Base-by-base conservation (phyloP, 2,329 filamentous ascomycete species). In the Fusarium decemcellulare region DNA sequence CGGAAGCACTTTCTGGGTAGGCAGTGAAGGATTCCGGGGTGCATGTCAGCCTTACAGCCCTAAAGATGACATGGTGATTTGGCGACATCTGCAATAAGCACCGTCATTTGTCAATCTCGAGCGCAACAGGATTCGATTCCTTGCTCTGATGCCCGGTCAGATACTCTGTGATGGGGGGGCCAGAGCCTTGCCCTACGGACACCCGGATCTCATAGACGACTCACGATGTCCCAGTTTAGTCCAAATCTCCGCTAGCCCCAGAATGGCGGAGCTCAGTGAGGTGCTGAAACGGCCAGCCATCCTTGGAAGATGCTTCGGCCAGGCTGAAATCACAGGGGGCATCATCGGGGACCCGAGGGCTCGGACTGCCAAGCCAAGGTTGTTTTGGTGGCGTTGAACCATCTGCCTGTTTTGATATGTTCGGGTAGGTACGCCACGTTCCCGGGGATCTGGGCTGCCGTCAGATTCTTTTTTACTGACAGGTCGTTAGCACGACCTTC, bases 1-100 rank as follows among this genome's bases (percentile, higher is more conserved):
- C 18, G 37, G 32, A n/a, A 58, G 51, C 36, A 61, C 60, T 40
- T 59, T 63, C 61, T 65, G 40, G 64, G 68, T 58, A 68, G 61
- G 67, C 61, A 70, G 61, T 32, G 53, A 71, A 37, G 67, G 55
- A 68, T 70, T 70, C 67, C 39, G 67, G 67, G 67, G 59, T 71
- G 59, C 63, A 68, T 65, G 71, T 74, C 72, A 74, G 72, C 72
- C 72, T 73, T 74, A 74, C 70, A 74, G 72, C 72, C 72, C 70
- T 74, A 74, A 60, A 16, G 36, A 39, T 57, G 50, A 59, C 61
- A 64, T 58, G 62, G 56, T 46, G 37, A 43, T 32, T 58, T 56
- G 30, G 40, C 30, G 37, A 61, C 48, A 40, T 67, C 46, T 36
- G 59, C 50, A 55, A 63, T 60, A 37, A 56, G 59, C 55, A 48